phyloP scores from a whole-genome alignment of 2,329 filamentous ascomycete species.

The Fusarium euwallaceae region DNA sequence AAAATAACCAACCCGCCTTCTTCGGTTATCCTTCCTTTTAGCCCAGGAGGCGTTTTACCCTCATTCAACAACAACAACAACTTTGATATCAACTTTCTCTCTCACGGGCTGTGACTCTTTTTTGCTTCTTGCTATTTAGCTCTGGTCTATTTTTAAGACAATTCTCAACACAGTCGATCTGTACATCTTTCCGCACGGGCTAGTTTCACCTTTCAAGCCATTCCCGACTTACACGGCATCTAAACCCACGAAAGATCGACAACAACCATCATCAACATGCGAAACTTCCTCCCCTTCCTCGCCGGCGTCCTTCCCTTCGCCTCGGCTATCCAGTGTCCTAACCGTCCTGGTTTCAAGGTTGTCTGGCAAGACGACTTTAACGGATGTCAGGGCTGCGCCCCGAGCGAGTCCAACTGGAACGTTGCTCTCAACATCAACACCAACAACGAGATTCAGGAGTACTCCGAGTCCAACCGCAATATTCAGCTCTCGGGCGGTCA shows the following conservation, averaged over 20 bases:
- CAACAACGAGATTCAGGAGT: constrained; percentile 64
- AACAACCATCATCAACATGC: constrained; percentile 36
- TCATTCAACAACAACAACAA: constrained; percentile 13
- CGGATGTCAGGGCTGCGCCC: constrained; percentile 54
- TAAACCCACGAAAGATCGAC: background rate
- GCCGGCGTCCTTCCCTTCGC: constrained; percentile 43
- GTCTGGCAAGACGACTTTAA: constrained; percentile 62
- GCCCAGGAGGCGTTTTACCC: constrained; percentile 39
- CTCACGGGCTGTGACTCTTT: constrained; percentile 16
- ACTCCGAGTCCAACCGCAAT: constrained; percentile 59
- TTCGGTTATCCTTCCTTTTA: constrained; percentile 32
- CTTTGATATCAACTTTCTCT: background rate
- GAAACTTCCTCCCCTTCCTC: constrained; percentile 38
- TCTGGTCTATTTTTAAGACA: constrained; percentile 8
- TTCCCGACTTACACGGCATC: constrained; percentile 19
- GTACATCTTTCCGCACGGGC: background rate
- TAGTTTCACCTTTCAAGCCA: constrained; percentile 19
- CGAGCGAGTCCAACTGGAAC: constrained; percentile 60
- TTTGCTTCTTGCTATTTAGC: background rate
- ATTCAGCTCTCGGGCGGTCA: constrained; percentile 64
- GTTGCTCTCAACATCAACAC: constrained; percentile 58
- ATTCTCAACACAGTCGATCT: constrained; percentile 8
- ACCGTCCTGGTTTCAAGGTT: constrained; percentile 56
- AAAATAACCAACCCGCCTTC: constrained; percentile 10
- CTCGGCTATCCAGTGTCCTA: constrained; percentile 55